phyloP scores from a whole-genome alignment of 106 monocot species.

The Dioscorea zingiberensis region DNA sequence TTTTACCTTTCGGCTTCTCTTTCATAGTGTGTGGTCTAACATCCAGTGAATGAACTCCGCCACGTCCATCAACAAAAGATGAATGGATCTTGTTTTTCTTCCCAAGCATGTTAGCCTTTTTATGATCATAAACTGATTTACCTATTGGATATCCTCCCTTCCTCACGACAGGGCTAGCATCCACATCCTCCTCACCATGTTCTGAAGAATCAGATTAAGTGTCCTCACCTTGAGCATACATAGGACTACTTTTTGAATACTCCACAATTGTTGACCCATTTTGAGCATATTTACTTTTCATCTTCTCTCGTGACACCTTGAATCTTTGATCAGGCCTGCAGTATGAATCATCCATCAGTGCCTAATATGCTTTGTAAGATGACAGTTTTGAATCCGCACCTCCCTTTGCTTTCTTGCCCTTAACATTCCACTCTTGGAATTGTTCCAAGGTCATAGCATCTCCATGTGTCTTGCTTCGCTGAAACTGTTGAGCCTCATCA shows the following conservation, averaged over 20 bases:
- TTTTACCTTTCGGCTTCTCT: slow-evolving; percentile 37
- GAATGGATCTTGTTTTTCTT: slow-evolving; percentile 22
- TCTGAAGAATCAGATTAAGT: slow-evolving; percentile 85
- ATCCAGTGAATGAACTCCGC: slow-evolving; percentile 7
- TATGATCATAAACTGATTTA: slow-evolving; percentile 22
- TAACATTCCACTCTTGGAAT: slow-evolving; percentile 20
- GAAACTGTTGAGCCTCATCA: slow-evolving; percentile 4
- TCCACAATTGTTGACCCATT: slow-evolving; percentile 8
- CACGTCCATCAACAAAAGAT: slow-evolving; percentile 4
- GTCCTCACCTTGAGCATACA: slow-evolving; percentile 40
- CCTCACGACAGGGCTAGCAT: slow-evolving; percentile 7
- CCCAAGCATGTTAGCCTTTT: slow-evolving; percentile 25
- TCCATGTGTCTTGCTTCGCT: slow-evolving; percentile 2
- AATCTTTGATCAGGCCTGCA: slow-evolving; percentile 8
- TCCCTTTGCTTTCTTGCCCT: slow-evolving; percentile 26
- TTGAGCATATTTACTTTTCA: slow-evolving; percentile 20
- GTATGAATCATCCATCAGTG: slow-evolving; percentile 8
- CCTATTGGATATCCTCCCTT: slow-evolving; percentile 13
- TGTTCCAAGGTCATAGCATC: slow-evolving; percentile 2
- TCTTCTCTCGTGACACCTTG: slow-evolving; percentile 20
- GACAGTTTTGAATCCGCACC: slow-evolving; percentile 2
- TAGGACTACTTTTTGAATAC: slow-evolving; percentile 2
- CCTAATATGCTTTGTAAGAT: slow-evolving; percentile 16
- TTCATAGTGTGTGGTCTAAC: slow-evolving; percentile 19
- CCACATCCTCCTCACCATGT: slow-evolving; percentile 27